Evolutionary conservation across 345 rosid species (phyloP).

Genomic region (Pistacia atlantica): DNA sequence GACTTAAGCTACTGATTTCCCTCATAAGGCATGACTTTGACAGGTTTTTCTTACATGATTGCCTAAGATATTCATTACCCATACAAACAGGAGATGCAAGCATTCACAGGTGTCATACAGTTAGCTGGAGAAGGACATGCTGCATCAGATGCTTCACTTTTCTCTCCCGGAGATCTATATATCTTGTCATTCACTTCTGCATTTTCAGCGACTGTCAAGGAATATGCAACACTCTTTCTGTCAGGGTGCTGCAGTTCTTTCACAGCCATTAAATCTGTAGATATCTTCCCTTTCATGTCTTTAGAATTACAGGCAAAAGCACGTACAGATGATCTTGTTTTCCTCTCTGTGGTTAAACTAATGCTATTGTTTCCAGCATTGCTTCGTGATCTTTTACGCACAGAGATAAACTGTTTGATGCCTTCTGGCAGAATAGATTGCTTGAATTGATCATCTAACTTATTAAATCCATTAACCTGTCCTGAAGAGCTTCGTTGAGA

Average conservation of each 20-base stretch:
- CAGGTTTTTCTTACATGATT: constrained; percentile 59
- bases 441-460: constrained; percentile 24
- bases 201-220: constrained; percentile 22
- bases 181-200: constrained; percentile 17
- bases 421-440: constrained; percentile 16
- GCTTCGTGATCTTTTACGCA: constrained; percentile 30
- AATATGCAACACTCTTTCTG: constrained; percentile 19
- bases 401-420: constrained; percentile 13
- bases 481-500: constrained; percentile 39
- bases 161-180: constrained; percentile 29
- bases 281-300: constrained; percentile 14
- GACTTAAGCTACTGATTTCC: constrained; percentile 52
- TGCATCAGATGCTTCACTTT: constrained; percentile 28
- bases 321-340: constrained; percentile 27
- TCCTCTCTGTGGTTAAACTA: constrained; percentile 35
- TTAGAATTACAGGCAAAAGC: constrained; percentile 11
- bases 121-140: constrained; percentile 38
- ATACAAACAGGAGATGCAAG: constrained; percentile 77
- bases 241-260: constrained; percentile 14
- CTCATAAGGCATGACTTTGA: constrained; percentile 42
- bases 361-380: constrained; percentile 20
- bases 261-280: constrained; percentile 8
- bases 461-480: constrained; percentile 25
- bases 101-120: constrained; percentile 43
- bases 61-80: constrained; percentile 66